These are phyloP conservation scores for Actinomucor elegans DNA, from an alignment of 371 early-diverging fungal genomes.

Conservation along the genomic window DNA sequence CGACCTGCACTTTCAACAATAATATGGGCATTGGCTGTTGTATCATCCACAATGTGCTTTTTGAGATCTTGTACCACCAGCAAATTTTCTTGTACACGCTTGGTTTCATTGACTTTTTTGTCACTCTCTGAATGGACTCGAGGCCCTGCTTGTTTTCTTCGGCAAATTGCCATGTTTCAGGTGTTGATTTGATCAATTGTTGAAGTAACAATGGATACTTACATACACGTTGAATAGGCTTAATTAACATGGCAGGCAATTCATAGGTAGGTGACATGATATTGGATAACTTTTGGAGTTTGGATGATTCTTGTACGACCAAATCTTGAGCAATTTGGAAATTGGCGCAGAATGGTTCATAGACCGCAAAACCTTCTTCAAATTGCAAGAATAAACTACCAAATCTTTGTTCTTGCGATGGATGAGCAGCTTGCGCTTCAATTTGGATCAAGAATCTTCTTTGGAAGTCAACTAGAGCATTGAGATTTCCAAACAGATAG, in stretches of 20 bases:
- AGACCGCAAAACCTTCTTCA: conserved; percentile 87
- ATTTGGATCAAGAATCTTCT: conserved; percentile 88
- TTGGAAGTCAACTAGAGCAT: conserved; percentile 94
- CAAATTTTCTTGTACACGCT: conserved; percentile 83
- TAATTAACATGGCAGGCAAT: conserved; percentile 90
- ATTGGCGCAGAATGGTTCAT: conserved; percentile 94
- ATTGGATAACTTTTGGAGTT: conserved; percentile 55
- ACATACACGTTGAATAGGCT: conserved; percentile 95
- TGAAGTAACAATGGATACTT: conserved; percentile 91
- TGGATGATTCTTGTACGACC: conserved; percentile 43
- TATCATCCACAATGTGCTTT: conserved; percentile 54
- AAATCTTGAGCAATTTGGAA: conserved; percentile 73
- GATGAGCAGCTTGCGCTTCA: conserved; percentile 75
- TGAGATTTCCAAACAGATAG: conserved; percentile 88
- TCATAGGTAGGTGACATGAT: conserved; percentile 83
- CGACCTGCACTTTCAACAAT: conserved; percentile 51
- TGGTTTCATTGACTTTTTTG: conserved; percentile 90
- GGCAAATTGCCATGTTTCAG: conserved; percentile 65
- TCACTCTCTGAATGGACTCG: conserved; percentile 80
- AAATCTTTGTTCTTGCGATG: conserved; percentile 82
- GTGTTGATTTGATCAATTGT: conserved; percentile 79
- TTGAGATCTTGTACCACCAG: conserved; percentile 72
- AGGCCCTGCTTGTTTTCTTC: conserved; percentile 80
- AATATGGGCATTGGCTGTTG: not conserved
- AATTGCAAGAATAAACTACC: conserved; percentile 77